Base-by-base conservation (phyloP, 495 filamentous ascomycete species). In the Chaetomium tenue region DNA sequence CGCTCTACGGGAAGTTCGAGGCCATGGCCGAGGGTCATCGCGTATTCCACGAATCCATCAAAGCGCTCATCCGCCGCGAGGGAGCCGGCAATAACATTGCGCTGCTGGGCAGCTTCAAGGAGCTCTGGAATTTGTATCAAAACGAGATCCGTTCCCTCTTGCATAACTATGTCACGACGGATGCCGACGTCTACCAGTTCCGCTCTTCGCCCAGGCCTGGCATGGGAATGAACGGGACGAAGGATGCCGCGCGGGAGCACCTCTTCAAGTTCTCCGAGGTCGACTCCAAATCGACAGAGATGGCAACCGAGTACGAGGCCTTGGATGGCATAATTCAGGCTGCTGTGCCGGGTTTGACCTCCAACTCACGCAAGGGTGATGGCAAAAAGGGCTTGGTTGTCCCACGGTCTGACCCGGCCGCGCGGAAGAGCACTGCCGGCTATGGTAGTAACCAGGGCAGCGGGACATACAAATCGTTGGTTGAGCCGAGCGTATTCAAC, bases 401-500 rank as follows among this genome's bases (percentile, higher is more conserved):
- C 3, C 78, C 70, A 42, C 70, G 74, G 8, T 70, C 70, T 8
- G 68, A 74, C 13, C 63, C 66, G 16, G 63, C 65, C 3, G 71
- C 78, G 12, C 73, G 79, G 42, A 80, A 78, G 64, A 76, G 76
- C 63, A 60, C 72, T 12, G 28, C 69, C 16, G 71, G 64, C 18
- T 75, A 78, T 39, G 74, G 66, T 37, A 68, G 52, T 58, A 62
- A 62, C 42, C 75, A 72, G 28, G 70, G 72, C 37, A 74, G 85
- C 47, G 96, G 81, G 81, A 95, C 70, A 22, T 76, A 80, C 70
- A 82, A 81, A 65, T 81, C 80, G 3, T 83, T 99, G 3, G 89
- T 98, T 44, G 91, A 97, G 72, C 93, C 94, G 15, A 97, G 90
- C 69, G 93, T 98, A 18, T 98, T 98, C 78, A 99, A 99, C 71